Evolutionary conservation across 345 rosid genomes (phyloP).

Genomic region (Brassica napus): DNA sequence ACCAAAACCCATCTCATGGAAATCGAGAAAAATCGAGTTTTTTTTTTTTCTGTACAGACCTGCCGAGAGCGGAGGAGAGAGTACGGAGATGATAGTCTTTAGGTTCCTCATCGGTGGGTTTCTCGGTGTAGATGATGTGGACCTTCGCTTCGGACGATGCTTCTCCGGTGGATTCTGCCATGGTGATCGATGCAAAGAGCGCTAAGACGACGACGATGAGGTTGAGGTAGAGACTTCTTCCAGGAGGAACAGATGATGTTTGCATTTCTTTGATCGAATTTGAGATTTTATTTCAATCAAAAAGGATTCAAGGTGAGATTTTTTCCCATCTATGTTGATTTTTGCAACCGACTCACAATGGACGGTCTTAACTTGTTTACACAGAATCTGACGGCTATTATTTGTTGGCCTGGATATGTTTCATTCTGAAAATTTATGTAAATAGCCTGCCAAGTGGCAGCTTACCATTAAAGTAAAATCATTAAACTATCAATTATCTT

Average conservation of each 20-base stretch:
- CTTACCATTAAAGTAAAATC: background rate
- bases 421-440: background rate
- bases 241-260: background rate
- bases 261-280: background rate
- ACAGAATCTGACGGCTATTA: conserved; percentile 2
- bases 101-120: conserved; percentile 62
- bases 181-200: conserved; percentile 33
- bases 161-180: conserved; percentile 47
- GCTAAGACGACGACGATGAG: conserved; percentile 2
- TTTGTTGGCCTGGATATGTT: background rate
- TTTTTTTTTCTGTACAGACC: conserved; percentile 38
- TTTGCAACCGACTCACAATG: background rate
- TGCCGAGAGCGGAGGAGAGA: conserved; percentile 78
- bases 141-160: conserved; percentile 48
- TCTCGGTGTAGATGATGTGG: conserved; percentile 82
- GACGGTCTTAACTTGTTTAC: conserved; percentile 10
- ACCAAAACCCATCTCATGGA: background rate
- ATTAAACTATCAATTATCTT: background rate
- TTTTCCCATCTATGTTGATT: background rate
- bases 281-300: background rate
- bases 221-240: conserved; percentile 5
- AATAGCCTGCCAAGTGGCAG: background rate
- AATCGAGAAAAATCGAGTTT: background rate
- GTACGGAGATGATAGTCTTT: conserved; percentile 68
- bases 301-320: background rate